These are phyloP conservation scores for Sedum album DNA, from an alignment of 164 flowering plant species.

Conservation along the genomic window DNA sequence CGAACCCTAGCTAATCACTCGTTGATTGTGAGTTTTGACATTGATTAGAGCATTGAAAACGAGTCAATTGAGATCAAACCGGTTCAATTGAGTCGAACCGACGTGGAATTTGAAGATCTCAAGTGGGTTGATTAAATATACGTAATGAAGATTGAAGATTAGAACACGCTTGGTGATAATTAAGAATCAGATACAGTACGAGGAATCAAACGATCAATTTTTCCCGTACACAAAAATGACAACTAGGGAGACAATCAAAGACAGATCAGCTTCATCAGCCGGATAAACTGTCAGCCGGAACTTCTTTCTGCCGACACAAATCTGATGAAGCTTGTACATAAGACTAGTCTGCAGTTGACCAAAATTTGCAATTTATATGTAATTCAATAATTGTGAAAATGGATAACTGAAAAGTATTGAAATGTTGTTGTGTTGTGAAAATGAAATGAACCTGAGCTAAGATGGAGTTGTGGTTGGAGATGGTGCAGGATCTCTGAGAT, in stretches of 20 bases:
- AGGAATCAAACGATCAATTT: slow-evolving; percentile 7
- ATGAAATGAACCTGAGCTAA: slow-evolving; percentile 54
- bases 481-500: slow-evolving; percentile 60
- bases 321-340: slow-evolving; percentile 68
- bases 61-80: neutral
- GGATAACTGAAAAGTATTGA: neutral
- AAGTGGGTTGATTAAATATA: too few species aligned
- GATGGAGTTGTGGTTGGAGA: slow-evolving; percentile 45
- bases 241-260: slow-evolving; percentile 37
- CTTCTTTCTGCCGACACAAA: slow-evolving; percentile 37
- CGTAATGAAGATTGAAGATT: too few species aligned
- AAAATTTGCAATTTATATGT: neutral
- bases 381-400: too few species aligned
- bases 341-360: slow-evolving; percentile 51
- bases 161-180: too few species aligned
- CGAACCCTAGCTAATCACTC: too few species aligned
- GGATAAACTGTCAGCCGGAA: slow-evolving; percentile 71
- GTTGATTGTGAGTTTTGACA: too few species aligned
- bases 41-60: too few species aligned
- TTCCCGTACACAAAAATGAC: slow-evolving; percentile 34
- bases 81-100: too few species aligned
- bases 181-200: neutral
- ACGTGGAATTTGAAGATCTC: too few species aligned
- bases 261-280: slow-evolving; percentile 32
- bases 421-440: neutral